phyloP scores from a whole-genome alignment of 2,329 filamentous ascomycete species.

The Bipolaris gigantea region DNA sequence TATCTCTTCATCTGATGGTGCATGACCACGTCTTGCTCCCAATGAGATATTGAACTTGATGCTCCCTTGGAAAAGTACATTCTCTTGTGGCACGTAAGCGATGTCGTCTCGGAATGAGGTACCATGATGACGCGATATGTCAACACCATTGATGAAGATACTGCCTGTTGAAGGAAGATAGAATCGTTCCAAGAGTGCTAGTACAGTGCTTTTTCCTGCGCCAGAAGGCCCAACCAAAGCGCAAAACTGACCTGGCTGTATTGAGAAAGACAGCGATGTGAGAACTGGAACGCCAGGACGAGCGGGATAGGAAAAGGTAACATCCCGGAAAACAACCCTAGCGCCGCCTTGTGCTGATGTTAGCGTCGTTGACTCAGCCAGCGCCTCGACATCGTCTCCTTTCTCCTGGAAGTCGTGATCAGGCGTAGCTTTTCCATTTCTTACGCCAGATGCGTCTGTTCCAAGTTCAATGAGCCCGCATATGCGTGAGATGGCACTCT shows the following conservation, averaged over 20 bases:
- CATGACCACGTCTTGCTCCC: constrained; percentile 56
- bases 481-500: constrained; percentile 72
- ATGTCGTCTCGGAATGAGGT: constrained; percentile 50
- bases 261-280: constrained; percentile 57
- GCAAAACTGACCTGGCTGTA: constrained; percentile 62
- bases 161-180: constrained; percentile 56
- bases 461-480: constrained; percentile 60
- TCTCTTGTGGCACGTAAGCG: constrained; percentile 53
- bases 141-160: constrained; percentile 56
- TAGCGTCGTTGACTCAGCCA: constrained; percentile 52
- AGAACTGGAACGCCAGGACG: constrained; percentile 62
- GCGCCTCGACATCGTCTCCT: constrained; percentile 40
- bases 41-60: constrained; percentile 53
- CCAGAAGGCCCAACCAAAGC: constrained; percentile 68
- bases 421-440: constrained; percentile 87
- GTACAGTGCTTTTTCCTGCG: constrained; percentile 68
- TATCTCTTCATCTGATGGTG: constrained; percentile 63
- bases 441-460: constrained; percentile 13
- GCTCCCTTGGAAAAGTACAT: constrained; percentile 52
- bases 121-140: constrained; percentile 48
- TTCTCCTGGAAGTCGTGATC: constrained; percentile 73
- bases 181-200: constrained; percentile 57
- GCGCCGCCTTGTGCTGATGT: constrained; percentile 64
- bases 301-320: constrained; percentile 68
- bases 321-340: constrained; percentile 59